Evolutionary conservation across 371 early-diverging fungal species (phyloP), one percentile per base, ranked within the genome.

Genomic region (Capniomyces stellatus): DNA sequence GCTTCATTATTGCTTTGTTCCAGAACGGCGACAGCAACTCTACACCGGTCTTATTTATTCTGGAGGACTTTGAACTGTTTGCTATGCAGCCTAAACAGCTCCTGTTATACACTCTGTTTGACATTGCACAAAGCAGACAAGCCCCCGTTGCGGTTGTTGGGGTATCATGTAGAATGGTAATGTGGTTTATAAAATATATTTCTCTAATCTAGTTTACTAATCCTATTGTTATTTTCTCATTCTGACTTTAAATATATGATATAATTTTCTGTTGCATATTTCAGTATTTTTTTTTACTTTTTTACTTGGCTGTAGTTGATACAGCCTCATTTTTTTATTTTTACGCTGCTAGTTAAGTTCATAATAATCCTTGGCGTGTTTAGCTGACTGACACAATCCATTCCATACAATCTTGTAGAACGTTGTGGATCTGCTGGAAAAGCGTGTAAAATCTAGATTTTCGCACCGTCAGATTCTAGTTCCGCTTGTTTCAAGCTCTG

Each of bases 381-480:
- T n/a, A n/a, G n/a, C n/a, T n/a, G n/a, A n/a, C n/a, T n/a, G n/a
- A n/a, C n/a, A n/a, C n/a, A n/a, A n/a, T n/a, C n/a, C n/a, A n/a
- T n/a, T n/a, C n/a, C n/a, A n/a, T n/a, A n/a, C n/a, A n/a, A n/a
- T n/a, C 25, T 10, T 27, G n/a, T 49, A 49, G 49, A 49, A 94
- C 62, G 78, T 82, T 3, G 61, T 90, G 18, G 82, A 85, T 41
- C 59, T 85, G 30, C 56, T 94, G 22, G 95, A 94, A 64, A 94
- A 94, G 59, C 81, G 95, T 8, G 93, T 94, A 52, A 89, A 89
- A 55, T 91, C 92, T 19, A 74, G 95, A 29, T 94, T 91, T 66
- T 91, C 92, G 8, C 90, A 90, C 62, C 73, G 91, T 18, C 79
- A 80, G 40, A 78, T 91, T 21, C 75, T 78, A 51, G 70, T 83